These are phyloP conservation scores for Hippophae gyantsensis DNA, from an alignment of 306 rosid genomes.

Conservation along the genomic window DNA sequence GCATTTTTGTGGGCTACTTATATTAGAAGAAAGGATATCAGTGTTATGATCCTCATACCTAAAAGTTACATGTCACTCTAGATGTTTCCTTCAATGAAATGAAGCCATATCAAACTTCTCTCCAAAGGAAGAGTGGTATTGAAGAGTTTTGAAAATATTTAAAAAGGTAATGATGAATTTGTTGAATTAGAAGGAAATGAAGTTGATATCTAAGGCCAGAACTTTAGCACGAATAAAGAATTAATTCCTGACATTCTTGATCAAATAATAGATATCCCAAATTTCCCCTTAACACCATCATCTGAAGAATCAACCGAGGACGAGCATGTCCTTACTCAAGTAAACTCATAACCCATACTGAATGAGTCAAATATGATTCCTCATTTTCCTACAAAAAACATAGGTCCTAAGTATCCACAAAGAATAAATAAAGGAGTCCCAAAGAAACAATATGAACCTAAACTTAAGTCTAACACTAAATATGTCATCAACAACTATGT, in stretches of 20 bases:
- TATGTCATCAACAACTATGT: too few relatives aligned
- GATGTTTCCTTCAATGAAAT: neutral
- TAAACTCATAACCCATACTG: neutral
- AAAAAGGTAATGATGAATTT: neutral
- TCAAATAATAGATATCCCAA: neutral
- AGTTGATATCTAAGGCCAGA: neutral
- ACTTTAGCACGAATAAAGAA: neutral
- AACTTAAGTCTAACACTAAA: too few relatives aligned
- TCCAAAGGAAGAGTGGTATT: neutral
- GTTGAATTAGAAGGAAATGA: neutral
- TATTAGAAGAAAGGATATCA: too few relatives aligned
- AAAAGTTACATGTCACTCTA: neutral
- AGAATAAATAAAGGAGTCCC: neutral
- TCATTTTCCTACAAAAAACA: neutral
- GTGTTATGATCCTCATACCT: neutral
- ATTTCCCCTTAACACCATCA: neutral
- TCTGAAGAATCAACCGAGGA: too few relatives aligned
- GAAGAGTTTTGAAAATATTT: too few relatives aligned
- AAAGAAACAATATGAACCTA: neutral
- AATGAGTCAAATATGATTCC: neutral
- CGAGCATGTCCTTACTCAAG: neutral
- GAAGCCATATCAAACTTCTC: neutral
- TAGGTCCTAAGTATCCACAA: neutral
- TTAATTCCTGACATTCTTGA: neutral
- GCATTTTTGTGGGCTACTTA: too few relatives aligned